These are phyloP conservation scores for Scenedesmus sp. DNA, from an alignment of 163 green algal species.

Conservation along the genomic window DNA sequence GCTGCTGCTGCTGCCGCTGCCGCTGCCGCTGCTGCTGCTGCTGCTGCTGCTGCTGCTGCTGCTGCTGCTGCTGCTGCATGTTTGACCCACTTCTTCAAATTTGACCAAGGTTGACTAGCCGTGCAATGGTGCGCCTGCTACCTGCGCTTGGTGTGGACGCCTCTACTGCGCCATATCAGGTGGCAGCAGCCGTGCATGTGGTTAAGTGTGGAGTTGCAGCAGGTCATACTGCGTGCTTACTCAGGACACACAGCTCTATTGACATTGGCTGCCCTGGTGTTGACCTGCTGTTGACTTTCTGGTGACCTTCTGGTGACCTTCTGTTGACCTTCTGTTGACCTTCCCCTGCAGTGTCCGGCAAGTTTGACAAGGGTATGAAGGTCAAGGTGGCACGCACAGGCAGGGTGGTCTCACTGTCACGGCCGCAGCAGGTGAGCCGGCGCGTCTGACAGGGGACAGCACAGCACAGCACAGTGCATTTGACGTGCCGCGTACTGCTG, in stretches of 20 bases:
- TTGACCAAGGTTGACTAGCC: too few relatives aligned
- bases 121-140: too few relatives aligned
- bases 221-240: not conserved
- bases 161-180: not conserved
- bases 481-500: too few relatives aligned
- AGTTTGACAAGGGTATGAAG: conserved; percentile 74
- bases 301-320: conserved; percentile 4
- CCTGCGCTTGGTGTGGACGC: too few relatives aligned
- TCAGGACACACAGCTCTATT: not conserved
- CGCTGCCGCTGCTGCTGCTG: not conserved
- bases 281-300: not conserved
- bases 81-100: not conserved
- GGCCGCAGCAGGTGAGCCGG: conserved; percentile 76
- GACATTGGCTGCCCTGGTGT: not conserved
- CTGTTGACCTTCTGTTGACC: not conserved
- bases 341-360: conserved; percentile 54
- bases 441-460: too few relatives aligned
- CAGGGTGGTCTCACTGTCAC: conserved; percentile 73
- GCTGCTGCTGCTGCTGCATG: not conserved
- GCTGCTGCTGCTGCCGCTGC: conserved; percentile 14
- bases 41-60: not conserved
- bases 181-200: not conserved
- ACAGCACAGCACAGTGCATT: too few relatives aligned
- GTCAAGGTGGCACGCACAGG: conserved; percentile 76
- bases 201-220: not conserved